phyloP scores from a whole-genome alignment of 1,284 basidiomycete species.

The Melampsora americana region DNA sequence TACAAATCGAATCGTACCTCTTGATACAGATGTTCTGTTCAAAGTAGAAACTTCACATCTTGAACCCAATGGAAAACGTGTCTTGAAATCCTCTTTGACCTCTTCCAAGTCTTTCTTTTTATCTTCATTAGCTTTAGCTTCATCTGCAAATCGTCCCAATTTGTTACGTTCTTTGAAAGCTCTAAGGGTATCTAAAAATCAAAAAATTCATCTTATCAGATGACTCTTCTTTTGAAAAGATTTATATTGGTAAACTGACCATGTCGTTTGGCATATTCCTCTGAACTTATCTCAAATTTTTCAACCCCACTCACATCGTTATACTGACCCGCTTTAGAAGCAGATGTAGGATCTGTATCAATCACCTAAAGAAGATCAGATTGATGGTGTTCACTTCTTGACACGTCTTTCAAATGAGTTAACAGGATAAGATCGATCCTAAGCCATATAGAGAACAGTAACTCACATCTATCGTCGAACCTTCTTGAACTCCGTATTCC shows the following conservation, averaged over 20 bases:
- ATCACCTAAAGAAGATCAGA: constrained; percentile 8
- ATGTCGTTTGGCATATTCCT: constrained; percentile 73
- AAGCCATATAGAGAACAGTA: background rate
- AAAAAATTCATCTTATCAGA: background rate
- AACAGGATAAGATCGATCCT: background rate
- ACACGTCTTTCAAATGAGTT: constrained; percentile 1
- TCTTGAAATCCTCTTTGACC: constrained; percentile 49
- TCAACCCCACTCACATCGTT: constrained; percentile 81
- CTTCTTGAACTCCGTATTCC: constrained; percentile 34
- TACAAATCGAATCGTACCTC: constrained; percentile 79
- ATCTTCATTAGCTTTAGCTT: background rate
- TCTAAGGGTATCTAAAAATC: constrained; percentile 73
- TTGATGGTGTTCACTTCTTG: background rate
- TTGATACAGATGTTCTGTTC: constrained; percentile 56
- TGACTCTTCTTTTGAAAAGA: background rate
- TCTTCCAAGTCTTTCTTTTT: background rate
- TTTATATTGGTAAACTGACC: constrained; percentile 58
- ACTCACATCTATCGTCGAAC: constrained; percentile 34
- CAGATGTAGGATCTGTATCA: constrained; percentile 9
- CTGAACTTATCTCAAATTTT: constrained; percentile 83
- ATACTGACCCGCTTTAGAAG: constrained; percentile 62
- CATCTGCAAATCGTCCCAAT: constrained; percentile 76
- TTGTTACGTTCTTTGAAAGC: constrained; percentile 84
- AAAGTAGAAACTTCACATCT: constrained; percentile 70
- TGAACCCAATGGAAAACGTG: constrained; percentile 60